Base-by-base conservation (phyloP, 1,284 basidiomycete genomes). In the Schizophyllum commune region DNA sequence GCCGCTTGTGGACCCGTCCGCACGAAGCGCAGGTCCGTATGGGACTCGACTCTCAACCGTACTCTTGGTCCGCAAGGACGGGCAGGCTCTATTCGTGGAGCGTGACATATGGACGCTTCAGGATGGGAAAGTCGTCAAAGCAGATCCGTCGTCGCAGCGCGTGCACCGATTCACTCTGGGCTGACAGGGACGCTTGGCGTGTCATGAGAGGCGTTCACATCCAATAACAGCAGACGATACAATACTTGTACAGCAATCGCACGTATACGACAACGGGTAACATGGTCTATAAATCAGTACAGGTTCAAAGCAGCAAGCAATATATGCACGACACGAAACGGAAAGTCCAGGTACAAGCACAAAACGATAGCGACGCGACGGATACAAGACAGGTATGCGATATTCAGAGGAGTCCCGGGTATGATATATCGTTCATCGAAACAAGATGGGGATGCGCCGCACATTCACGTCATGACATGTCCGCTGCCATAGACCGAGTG, bases 1-100 rank as follows among this genome's bases (percentile, higher is more conserved):
- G 34, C 86, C 88, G 22, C 19, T 86, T 56, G 70, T 69, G 15
- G 56, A 68, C 22, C 60, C 69, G 34, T 58, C 53, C 17, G 19
- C 17, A 27, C 55, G 27, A 33, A 32, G 47, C 27, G 27, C 55
- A 27, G 47, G 56, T 17, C 56, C 56, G 64, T 91, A 90, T 68
- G 89, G 82, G 56, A 92, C 91, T 39, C 85, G 91, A 13, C 72
- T 89, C 56, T 83, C 91, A 60, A 91, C 86, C 6, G 82, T 91
- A 56, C 71, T 92, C 53, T 79, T 92, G 62, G 77, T 92, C 47
- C 75, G 79, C 61, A 79, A 79, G 64, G 79, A 80, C 62, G 86
- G 89, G 54, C 70, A 77, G 47, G 87, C 82, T 11, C 62, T 82
- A 15, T 92, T 91, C 68, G 75, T 87, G 58, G 91, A 92, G 70